These are phyloP conservation scores for Pyricularia grisea DNA, from an alignment of 2,329 filamentous ascomycete genomes.

Conservation along the genomic window DNA sequence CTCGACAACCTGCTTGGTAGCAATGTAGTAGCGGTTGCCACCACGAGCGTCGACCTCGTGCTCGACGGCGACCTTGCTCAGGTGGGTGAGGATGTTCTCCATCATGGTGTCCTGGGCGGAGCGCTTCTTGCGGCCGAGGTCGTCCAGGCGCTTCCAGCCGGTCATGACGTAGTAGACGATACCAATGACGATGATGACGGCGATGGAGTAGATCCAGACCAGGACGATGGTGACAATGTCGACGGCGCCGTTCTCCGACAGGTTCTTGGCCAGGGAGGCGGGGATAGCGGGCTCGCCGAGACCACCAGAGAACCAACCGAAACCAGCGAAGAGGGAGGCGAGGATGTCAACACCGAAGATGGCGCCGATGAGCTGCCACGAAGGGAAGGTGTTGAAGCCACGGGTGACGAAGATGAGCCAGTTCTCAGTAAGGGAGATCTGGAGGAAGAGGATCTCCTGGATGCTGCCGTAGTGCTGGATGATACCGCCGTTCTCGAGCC, in stretches of 20 bases:
- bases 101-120: conserved; percentile 51
- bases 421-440: conserved; percentile 66
- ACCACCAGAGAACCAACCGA: conserved; percentile 60
- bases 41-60: conserved; percentile 43
- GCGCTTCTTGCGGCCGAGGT: conserved; percentile 55
- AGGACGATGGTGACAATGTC: conserved; percentile 53
- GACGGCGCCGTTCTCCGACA: conserved; percentile 29
- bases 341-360: conserved; percentile 64
- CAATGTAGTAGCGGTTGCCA: conserved; percentile 26
- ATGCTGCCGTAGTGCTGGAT: conserved; percentile 67
- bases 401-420: conserved; percentile 75
- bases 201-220: conserved; percentile 55
- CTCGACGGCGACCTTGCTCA: conserved; percentile 54
- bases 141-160: conserved; percentile 46
- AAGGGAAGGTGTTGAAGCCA: conserved; percentile 63
- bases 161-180: conserved; percentile 57
- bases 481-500: conserved; percentile 60
- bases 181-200: conserved; percentile 55
- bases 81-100: conserved; percentile 56
- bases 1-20: conserved; percentile 10
- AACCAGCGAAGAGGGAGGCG: conserved; percentile 64
- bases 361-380: conserved; percentile 62
- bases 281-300: conserved; percentile 24
- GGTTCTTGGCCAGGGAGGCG: conserved; percentile 21
- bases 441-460: conserved; percentile 66